Evolutionary conservation across 73 alveolate genomes (phyloP), one percentile per base, ranked within the genome.

Genomic region (Blepharisma japonicum): DNA sequence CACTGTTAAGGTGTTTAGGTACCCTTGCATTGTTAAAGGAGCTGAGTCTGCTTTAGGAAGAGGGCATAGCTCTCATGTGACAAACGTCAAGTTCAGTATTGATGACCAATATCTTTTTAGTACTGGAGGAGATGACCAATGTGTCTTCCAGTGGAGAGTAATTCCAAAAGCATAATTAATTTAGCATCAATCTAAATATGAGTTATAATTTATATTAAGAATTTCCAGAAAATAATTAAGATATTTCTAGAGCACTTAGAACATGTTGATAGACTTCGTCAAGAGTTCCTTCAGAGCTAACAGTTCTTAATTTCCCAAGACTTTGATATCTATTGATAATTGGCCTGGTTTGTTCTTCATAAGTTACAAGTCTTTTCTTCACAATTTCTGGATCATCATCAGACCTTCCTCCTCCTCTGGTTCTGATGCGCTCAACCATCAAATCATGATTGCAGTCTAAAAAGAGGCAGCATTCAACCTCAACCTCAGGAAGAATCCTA

Each of bases 361-460:
- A 95, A 49, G 97, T 96, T 46, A 83, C 81, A 78, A 96, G 91
- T 89, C 99, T 93, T 89, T 96, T 96, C 83, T 81, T 89, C 71
- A 96, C 87, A 61, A 98, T 86, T 87, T 95, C 99, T 66, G 84
- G 91, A 85, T 96, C 95, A 84, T 96, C 99, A 92, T 96, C 99
- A 21, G 84, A 87, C 81, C 99, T 90, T 14, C 99, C 99, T 85
- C 91, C 95, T 45, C 95, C 95, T 81, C 99, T 86, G 77, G 87
- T 85, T 78, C 91, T 67, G 71, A 96, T 84, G 68, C 99, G 81
- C 71, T 91, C 89, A 66, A 83, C 93, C 94, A 94, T 88, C 27
- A 83, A 92, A 70, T 95, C 97, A 74, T 91, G 97, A 78, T 94
- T 87, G 55, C 97, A 91, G 74, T 96, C 98, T 66, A 96, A 79